A percentile compares a stretch with the other conserved stretches of the same genome.
Evolutionary conservation across 2,329 filamentous ascomycete genomes (phyloP).

Genomic region (Ramichloridium luteum): DNA sequence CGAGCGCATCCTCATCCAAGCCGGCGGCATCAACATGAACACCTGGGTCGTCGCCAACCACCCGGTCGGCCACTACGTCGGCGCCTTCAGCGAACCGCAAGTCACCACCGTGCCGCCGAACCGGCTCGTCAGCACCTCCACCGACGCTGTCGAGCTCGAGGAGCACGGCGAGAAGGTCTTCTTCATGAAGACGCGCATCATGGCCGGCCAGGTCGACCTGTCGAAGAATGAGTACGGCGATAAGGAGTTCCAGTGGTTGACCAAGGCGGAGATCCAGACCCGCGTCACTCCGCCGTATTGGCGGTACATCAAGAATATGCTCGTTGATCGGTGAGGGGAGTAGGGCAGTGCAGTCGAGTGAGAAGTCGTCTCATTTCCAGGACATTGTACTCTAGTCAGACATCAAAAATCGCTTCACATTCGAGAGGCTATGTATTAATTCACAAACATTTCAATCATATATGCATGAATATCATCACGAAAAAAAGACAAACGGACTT

Average conservation of each 20-base stretch:
- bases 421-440: too few relatives aligned
- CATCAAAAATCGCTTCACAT: too few relatives aligned
- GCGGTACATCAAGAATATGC: constrained; percentile 65
- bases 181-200: constrained; percentile 91
- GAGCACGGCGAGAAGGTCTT: constrained; percentile 70
- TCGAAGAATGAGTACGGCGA: constrained; percentile 58
- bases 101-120: constrained; percentile 17
- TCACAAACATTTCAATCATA: too few relatives aligned
- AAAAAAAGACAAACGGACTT: too few relatives aligned
- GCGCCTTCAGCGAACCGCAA: constrained; percentile 36
- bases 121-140: constrained; percentile 16
- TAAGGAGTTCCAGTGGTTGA: constrained; percentile 81
- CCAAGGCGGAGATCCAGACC: constrained; percentile 71
- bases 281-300: constrained; percentile 56
- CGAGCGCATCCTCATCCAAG: constrained; percentile 60
- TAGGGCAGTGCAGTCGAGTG: constrained; percentile 1
- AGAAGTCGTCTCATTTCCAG: too few relatives aligned
- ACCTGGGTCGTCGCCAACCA: constrained; percentile 92
- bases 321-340: constrained; percentile 53
- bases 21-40: constrained; percentile 92
- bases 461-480: too few relatives aligned
- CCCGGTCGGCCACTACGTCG: constrained; percentile 68
- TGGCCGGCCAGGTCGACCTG: constrained; percentile 88
- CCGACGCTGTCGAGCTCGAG: constrained; percentile 24
- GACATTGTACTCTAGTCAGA: too few relatives aligned